Base-by-base conservation (phyloP, 2,329 filamentous ascomycete genomes). In the Rutstroemia sydowiana region DNA sequence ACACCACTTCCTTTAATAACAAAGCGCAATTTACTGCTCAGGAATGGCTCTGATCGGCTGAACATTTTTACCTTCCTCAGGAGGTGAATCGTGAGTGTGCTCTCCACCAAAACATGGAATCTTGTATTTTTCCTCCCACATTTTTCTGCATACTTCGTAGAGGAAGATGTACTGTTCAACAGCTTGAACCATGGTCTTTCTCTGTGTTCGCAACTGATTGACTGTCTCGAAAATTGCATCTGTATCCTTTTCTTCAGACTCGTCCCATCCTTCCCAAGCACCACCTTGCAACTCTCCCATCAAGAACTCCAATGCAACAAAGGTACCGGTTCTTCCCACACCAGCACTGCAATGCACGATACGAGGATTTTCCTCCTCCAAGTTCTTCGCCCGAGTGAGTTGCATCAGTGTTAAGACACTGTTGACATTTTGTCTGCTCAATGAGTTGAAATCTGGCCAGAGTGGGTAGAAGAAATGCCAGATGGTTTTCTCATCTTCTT, bases 171-270 rank as follows among this genome's bases (percentile, higher is more conserved):
- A 93, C 67, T 98, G 93, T 44, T 77, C 68, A 61, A 92, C 87
- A 42, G 87, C 85, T 70, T 97, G 93, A 5, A 98, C 93, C 93
- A 98, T 98, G 70, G 85, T 88, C 73, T 88, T 87, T 16, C 93
- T 80, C 73, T 98, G 93, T 68, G 92, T 81, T 41, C 93, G 80
- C 51, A 98, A 76, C 55, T 73, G 71, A 61, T 95, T 85, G 49
- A 98, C 91, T 0, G 87, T 86, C 16, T 86, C 77, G 59, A 83
- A 87, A 37, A 98, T 77, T 2, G 85, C 78, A 62, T 96, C 91
- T 10, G 74, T 70, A 9, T 72, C 69, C 28, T 63, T 55, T 18
- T 69, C 62, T 30, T 68, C 61, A 31, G 57, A 59, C 36, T 62
- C 58, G 31, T 65, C 63, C 52, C 65, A 61, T 41, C 53, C 53